Conservation (phyloP, 2,329 filamentous ascomycete species). For the Phialophora chinensis region DNA sequence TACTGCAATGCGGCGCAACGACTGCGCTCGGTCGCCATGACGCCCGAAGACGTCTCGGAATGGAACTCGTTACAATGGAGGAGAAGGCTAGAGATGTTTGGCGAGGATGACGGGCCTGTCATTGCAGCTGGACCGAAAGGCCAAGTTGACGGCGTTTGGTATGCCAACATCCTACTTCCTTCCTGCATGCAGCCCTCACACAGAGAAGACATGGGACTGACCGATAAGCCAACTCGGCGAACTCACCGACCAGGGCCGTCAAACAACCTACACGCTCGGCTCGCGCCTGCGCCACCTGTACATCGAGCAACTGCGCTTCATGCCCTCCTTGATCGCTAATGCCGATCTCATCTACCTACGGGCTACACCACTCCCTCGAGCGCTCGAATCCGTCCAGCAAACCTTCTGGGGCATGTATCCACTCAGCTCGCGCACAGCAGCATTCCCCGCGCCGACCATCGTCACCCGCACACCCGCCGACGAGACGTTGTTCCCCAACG, state of each 20-base stretch:
- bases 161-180: conserved; percentile 37
- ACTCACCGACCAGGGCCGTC: conserved; percentile 75
- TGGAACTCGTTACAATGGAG: conserved; percentile 68
- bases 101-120: conserved; percentile 69
- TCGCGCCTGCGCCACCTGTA: conserved; percentile 73
- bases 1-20: conserved; percentile 82
- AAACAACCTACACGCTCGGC: conserved; percentile 73
- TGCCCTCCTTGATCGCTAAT: conserved; percentile 64
- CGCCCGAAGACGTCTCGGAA: conserved; percentile 56
- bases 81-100: conserved; percentile 83
- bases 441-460: conserved; percentile 69
- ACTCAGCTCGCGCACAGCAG: conserved; percentile 52
- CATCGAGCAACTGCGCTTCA: conserved; percentile 74
- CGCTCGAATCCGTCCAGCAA: conserved; percentile 78
- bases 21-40: conserved; percentile 67
- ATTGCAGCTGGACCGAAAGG: conserved; percentile 71
- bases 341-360: conserved; percentile 73
- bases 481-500: conserved; percentile 82
- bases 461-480: conserved; percentile 68
- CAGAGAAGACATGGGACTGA: background rate
- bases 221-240: conserved; percentile 60
- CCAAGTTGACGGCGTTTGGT: conserved; percentile 81
- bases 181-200: background rate
- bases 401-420: conserved; percentile 78
- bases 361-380: conserved; percentile 74